Percentiles rank a stretch among this genome's conserved stretches.
Conservation (phyloP, 2,329 filamentous ascomycete species). For the Ophiosphaerella herpotricha region DNA sequence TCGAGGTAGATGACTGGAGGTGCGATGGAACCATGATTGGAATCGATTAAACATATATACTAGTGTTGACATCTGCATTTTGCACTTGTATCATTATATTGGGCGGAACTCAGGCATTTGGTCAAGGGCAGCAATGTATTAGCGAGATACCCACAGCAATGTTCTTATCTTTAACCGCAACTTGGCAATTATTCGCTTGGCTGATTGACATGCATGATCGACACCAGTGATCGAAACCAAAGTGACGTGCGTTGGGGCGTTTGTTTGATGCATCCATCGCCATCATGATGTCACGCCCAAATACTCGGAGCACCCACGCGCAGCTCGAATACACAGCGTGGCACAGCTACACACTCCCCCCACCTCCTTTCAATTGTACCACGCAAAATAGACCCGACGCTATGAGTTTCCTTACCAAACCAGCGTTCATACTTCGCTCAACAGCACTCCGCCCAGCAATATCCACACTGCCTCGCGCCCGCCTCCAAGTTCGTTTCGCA, state of each 20-base stretch:
- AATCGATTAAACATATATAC: constrained; percentile 32
- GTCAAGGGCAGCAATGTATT: not conserved
- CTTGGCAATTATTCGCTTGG: not conserved
- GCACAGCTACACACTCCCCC: not conserved
- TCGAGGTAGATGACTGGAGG: constrained; percentile 44
- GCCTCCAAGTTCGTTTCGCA: constrained; percentile 41
- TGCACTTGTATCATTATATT: not conserved
- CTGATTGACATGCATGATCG: not conserved
- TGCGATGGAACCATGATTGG: constrained; percentile 43
- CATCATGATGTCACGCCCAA: constrained; percentile 7
- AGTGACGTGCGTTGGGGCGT: constrained; percentile 8
- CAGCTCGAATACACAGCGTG: constrained; percentile 2
- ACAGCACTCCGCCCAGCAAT: constrained; percentile 27
- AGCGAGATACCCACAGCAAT: constrained; percentile 5
- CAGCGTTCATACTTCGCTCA: constrained; percentile 34
- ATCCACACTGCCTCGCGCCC: constrained; percentile 31
- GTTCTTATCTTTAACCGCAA: not conserved
- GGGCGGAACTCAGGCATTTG: too few relatives aligned
- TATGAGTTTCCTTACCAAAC: constrained; percentile 40
- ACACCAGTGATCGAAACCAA: not conserved
- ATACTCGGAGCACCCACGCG: not conserved
- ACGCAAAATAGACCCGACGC: not conserved
- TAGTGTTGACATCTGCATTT: constrained; percentile 7
- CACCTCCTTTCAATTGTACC: not conserved
- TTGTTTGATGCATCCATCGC: constrained; percentile 1